Evolutionary conservation across 805 yeast genomes (phyloP).

Genomic region (Ogataea wickerhamii): DNA sequence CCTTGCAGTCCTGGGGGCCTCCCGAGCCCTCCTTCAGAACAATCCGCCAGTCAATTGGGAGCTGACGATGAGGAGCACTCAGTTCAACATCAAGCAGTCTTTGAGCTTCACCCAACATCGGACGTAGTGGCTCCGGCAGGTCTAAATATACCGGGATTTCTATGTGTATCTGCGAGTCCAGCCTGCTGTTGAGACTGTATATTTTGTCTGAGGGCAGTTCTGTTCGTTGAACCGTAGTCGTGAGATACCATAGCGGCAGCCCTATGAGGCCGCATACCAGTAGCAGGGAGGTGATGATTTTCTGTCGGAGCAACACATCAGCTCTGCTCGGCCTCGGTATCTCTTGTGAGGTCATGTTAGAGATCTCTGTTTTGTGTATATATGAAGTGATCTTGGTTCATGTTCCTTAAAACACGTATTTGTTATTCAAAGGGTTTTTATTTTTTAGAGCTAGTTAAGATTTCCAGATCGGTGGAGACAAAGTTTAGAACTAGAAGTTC

Average conservation of each 20-base stretch:
- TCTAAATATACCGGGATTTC: slow-evolving; percentile 44
- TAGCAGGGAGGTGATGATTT: slow-evolving; percentile 26
- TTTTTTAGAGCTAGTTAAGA: no score
- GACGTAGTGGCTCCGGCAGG: slow-evolving; percentile 29
- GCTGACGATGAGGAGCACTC: neutral
- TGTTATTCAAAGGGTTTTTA: neutral
- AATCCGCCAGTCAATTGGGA: slow-evolving; percentile 31
- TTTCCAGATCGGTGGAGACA: no score
- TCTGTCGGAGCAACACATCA: slow-evolving; percentile 13
- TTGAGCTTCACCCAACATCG: slow-evolving; percentile 36
- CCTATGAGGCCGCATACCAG: slow-evolving; percentile 39
- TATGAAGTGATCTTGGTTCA: neutral
- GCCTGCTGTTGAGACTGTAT: slow-evolving; percentile 17
- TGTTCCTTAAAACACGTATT: neutral
- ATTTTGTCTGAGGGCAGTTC: slow-evolving; percentile 49
- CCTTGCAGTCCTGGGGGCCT: slow-evolving; percentile 34
- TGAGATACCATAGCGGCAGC: slow-evolving; percentile 54
- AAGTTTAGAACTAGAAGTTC: neutral
- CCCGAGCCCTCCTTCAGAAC: slow-evolving; percentile 26
- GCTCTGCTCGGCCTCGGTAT: slow-evolving; percentile 2
- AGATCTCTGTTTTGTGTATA: neutral
- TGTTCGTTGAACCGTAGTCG: slow-evolving; percentile 64
- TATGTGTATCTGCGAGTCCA: slow-evolving; percentile 28
- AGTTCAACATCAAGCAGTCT: slow-evolving; percentile 29
- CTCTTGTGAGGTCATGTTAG: slow-evolving; percentile 1